Base-by-base conservation (phyloP, 176 grass and related monocot species). In the bread wheat (Triticum aestivum) region DNA sequence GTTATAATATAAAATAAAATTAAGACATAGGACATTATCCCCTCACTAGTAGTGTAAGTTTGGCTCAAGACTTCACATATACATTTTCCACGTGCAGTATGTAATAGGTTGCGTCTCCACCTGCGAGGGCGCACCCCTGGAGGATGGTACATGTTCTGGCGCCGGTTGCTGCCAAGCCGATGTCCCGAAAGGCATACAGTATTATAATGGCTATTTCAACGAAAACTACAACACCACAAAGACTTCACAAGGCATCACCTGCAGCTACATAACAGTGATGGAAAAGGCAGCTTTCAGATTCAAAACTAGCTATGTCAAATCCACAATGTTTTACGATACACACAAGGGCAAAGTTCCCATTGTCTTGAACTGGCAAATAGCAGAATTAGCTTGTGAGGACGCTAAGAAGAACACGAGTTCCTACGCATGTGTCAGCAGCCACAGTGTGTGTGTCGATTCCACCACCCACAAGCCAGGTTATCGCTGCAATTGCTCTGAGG, bases 81-180 rank as follows among this genome's bases (percentile, higher is more conserved):
- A 15, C 4, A 51, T 15, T 51, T 15, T 51, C 1, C 47, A 15
- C 4, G 47, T 51, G 47, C 47, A 51, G 69, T 44, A 73, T 0
- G 11, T 44, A 6, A 23, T 73, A 73, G 69, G 69, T 4, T 73
- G 69, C 9, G 0, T 6, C 3, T 5, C 69, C 0, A 73, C 10
- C 11, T 73, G 69, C 2, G 3, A 39, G 2, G 2, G 12, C 21
- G 2, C 4, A 3, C 2, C 79, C 17, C 10, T 56, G 5, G 62
- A 2, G 35, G 67, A 88, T 4, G 41, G 23, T 8, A 70, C 10
- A 10, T 91, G 89, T 73, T 91, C 86, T 32, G 86, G 89, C 4
- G 65, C 78, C 2, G 89, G 89, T 1, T 91, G 86, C 61, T 88
- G 81, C 44, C 32, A 81, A 26, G 79, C 9, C 8, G 18, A 65